These are phyloP conservation scores for Candida peoriensis DNA, from an alignment of 805 yeast genomes.

Conservation along the genomic window DNA sequence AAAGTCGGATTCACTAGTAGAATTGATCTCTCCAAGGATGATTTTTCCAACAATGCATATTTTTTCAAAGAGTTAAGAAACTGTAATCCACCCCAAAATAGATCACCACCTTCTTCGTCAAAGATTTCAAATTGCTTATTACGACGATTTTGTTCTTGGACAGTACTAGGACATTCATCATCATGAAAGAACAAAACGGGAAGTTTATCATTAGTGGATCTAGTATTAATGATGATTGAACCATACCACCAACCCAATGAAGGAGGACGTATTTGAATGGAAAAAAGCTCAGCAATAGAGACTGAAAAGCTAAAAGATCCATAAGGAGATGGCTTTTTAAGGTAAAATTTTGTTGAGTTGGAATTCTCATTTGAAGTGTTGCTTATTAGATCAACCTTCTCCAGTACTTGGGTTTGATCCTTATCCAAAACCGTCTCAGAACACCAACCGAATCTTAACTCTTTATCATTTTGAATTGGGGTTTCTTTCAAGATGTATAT, in stretches of 20 bases:
- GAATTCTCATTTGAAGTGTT: neutral
- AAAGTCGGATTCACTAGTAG: constrained; percentile 72
- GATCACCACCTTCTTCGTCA: constrained; percentile 40
- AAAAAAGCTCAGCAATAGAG: constrained; percentile 56
- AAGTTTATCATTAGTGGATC: constrained; percentile 50
- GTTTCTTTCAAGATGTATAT: constrained; percentile 57
- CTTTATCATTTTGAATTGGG: constrained; percentile 38
- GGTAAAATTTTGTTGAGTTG: constrained; percentile 25
- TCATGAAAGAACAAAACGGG: constrained; percentile 94
- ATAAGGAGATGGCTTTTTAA: constrained; percentile 44
- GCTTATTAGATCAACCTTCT: constrained; percentile 40
- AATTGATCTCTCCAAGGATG: constrained; percentile 68
- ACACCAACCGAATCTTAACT: constrained; percentile 60
- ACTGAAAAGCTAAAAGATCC: constrained; percentile 66
- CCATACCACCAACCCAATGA: constrained; percentile 92
- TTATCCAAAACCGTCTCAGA: constrained; percentile 49
- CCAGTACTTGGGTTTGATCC: constrained; percentile 43
- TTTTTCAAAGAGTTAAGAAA: constrained; percentile 52
- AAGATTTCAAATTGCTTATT: constrained; percentile 74
- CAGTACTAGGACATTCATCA: constrained; percentile 73
- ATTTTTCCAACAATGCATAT: constrained; percentile 58
- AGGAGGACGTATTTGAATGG: constrained; percentile 81
- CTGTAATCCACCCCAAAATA: constrained; percentile 92
- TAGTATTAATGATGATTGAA: constrained; percentile 68
- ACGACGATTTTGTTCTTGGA: constrained; percentile 51